A percentile compares a stretch with the other conserved stretches of the same genome.
Conservation (phyloP, 306 rosid genomes). For the Vigna radiata region DNA sequence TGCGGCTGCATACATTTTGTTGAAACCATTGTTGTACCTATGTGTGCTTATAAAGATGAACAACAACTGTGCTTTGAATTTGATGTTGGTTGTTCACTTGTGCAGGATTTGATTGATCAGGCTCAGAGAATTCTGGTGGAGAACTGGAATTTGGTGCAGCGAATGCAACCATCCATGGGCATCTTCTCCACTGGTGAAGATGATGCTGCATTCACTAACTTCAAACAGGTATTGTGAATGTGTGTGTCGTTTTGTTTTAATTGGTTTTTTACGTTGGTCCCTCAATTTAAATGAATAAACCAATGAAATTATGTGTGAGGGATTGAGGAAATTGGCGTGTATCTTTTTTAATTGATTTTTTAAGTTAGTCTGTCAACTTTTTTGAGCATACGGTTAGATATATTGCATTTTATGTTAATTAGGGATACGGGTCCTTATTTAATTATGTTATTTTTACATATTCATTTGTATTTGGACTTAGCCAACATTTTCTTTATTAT, state of each 20-base stretch:
- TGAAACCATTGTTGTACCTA: background rate
- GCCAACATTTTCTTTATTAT: no score
- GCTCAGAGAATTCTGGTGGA: conserved; percentile 79
- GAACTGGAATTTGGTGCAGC: conserved; percentile 69
- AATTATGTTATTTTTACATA: no score
- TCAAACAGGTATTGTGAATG: conserved; percentile 72
- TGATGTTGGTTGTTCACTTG: conserved; percentile 33
- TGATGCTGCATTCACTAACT: conserved; percentile 75
- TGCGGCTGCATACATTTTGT: background rate
- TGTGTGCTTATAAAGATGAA: background rate
- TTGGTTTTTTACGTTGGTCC: background rate
- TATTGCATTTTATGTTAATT: no score
- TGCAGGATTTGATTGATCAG: conserved; percentile 88
- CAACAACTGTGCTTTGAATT: conserved; percentile 18
- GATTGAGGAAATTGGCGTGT: background rate
- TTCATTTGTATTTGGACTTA: no score
- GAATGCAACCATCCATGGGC: conserved; percentile 77
- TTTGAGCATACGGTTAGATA: background rate
- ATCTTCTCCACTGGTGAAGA: conserved; percentile 53
- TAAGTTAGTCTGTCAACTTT: background rate
- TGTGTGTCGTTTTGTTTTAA: background rate
- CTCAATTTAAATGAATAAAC: conserved; percentile 14
- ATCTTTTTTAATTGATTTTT: background rate
- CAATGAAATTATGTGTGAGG: background rate
- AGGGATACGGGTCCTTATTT: no score